Base-by-base conservation (phyloP, 2,329 filamentous ascomycete genomes). In the Alternaria conjuncta region DNA sequence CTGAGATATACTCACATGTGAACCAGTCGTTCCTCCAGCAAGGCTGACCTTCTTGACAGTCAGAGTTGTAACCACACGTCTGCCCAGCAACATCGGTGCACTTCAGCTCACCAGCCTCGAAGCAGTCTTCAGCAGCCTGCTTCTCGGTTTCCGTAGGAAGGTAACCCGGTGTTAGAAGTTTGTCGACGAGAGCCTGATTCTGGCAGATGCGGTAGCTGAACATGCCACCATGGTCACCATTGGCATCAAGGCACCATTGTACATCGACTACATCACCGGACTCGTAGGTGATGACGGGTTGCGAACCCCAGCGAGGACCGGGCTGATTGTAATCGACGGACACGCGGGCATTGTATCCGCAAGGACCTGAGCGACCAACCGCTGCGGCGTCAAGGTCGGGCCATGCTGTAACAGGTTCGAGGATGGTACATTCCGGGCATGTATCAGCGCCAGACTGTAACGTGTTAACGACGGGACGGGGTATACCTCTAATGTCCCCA, bases 1-100 rank as follows among this genome's bases (percentile, higher is more conserved):
- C 9, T 5, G 8, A 15, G 13, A 47, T 18, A 2, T 30, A 49
- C 64, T 45, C 47, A 66, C 76, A 78, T 3, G 76, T 76, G 50
- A 78, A 78, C 76, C 76, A 78, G 57, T 77, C 76, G 15, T 78
- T 78, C 26, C 75, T 71, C 69, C 71, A 78, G 67, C 76, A 77
- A 13, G 69, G 55, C 41, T 77, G 71, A 4, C 74, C 76, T 12
- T 64, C 49, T 25, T 71, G 67, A 25, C 76, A 78, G 56, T 78
- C 76, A 6, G 75, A 50, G 53, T 68, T 78, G 56, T 68, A 78
- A 0, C 68, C 72, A 47, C 76, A 78, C 0, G 67, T 69, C 57
- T 78, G 75, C 2, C 76, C 76, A 32, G 50, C 57, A 10, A 78
- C 76, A 57, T 75, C 74, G 6, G 74, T 78, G 59, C 75, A 78